Conservation (phyloP, 306 rosid genomes). For the Dryas alaskensis region DNA sequence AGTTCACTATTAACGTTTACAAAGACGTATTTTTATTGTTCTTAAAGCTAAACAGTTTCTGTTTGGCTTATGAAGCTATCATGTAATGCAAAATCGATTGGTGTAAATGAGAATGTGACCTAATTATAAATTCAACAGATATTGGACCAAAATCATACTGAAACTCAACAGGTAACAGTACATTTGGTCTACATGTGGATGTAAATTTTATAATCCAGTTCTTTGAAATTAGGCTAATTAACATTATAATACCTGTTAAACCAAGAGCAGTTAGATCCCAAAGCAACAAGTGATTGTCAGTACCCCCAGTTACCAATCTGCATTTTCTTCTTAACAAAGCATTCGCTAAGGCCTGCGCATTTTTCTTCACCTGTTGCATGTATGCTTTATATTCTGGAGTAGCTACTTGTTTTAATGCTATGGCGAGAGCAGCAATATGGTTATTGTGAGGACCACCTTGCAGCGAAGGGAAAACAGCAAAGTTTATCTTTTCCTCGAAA, state of each 20-base stretch:
- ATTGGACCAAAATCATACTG: background rate
- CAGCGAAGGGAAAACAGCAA: constrained; percentile 67
- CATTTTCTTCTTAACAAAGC: constrained; percentile 79
- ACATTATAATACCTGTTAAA: constrained; percentile 47
- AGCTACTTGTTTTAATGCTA: constrained; percentile 80
- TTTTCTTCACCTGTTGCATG: constrained; percentile 78
- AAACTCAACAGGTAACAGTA: background rate
- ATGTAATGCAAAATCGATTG: background rate
- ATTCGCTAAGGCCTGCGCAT: constrained; percentile 75
- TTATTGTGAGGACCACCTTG: constrained; percentile 96
- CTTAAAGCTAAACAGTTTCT: background rate
- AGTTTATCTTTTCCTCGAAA: constrained; percentile 79
- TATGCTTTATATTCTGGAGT: constrained; percentile 69
- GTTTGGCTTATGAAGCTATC: background rate
- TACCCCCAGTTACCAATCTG: constrained; percentile 81
- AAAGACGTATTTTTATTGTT: background rate
- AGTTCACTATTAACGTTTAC: background rate
- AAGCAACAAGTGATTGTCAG: constrained; percentile 83
- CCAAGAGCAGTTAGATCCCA: constrained; percentile 82
- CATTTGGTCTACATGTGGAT: no score
- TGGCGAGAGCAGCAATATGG: constrained; percentile 80
- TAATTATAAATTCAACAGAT: background rate
- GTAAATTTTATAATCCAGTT: background rate
- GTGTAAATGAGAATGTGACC: background rate
- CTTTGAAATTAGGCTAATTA: background rate